Conservation (phyloP, 2,329 filamentous ascomycete species). For the Proliferodiscus dingleyae region DNA sequence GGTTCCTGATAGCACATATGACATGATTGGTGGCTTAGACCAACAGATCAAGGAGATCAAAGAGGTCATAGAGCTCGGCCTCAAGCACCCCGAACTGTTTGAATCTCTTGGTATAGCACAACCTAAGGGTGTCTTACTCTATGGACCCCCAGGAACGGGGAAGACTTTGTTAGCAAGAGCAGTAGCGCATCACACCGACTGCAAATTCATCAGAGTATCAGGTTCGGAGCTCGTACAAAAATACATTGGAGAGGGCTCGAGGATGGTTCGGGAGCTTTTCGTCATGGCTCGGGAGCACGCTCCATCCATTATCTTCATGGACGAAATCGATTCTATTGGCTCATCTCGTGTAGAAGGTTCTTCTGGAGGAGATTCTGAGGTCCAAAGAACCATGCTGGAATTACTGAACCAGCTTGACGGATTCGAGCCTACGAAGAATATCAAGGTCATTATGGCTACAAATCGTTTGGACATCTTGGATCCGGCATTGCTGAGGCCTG, state of each 20-base stretch:
- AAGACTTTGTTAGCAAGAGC: constrained; percentile 94
- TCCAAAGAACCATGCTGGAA: constrained; percentile 98
- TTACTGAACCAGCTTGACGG: constrained; percentile 97
- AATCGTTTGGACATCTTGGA: constrained; percentile 97
- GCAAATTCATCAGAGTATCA: constrained; percentile 97
- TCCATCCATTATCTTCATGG: constrained; percentile 99
- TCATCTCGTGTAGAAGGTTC: constrained; percentile 95
- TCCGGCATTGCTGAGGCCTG: constrained; percentile 88
- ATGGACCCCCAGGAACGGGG: constrained; percentile 93
- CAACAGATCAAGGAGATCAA: constrained; percentile 99
- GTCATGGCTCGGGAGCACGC: constrained; percentile 98
- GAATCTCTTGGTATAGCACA: constrained; percentile 98
- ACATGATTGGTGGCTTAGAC: constrained; percentile 98
- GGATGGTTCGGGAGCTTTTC: constrained; percentile 98
- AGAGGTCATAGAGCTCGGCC: constrained; percentile 96
- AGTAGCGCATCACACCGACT: constrained; percentile 96
- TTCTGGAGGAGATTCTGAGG: constrained; percentile 92
- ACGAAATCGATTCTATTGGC: constrained; percentile 98
- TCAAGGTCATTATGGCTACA: constrained; percentile 99
- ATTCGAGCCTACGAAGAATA: constrained; percentile 99
- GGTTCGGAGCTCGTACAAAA: constrained; percentile 97
- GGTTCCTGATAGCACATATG: constrained; percentile 98
- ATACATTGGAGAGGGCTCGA: constrained; percentile 96
- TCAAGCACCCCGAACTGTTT: constrained; percentile 98
- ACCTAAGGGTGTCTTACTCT: constrained; percentile 93